Percentiles rank a stretch among this genome's conserved stretches.
These are phyloP conservation scores for Hypomontagnella monticulosa DNA, from an alignment of 495 filamentous ascomycete genomes.

Conservation along the genomic window DNA sequence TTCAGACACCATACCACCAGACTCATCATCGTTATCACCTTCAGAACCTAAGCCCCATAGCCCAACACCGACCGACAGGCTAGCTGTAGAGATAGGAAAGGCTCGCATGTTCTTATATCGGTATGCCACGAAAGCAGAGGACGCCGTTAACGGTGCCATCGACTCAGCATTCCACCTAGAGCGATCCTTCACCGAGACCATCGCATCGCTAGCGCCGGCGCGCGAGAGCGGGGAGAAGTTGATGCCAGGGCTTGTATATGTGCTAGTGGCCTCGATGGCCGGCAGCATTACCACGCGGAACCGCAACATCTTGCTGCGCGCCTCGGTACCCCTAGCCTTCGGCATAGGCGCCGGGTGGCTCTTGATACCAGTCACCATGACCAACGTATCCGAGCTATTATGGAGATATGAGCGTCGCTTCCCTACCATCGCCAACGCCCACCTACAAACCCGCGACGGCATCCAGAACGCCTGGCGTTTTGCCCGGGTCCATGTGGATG, in stretches of 20 bases:
- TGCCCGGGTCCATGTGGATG: slow-evolving; percentile 73
- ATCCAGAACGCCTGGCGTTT: slow-evolving; percentile 75
- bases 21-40: slow-evolving; percentile 33
- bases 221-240: slow-evolving; percentile 83
- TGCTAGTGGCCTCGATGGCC: slow-evolving; percentile 90
- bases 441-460: slow-evolving; percentile 71
- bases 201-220: slow-evolving; percentile 86
- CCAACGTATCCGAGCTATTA: slow-evolving; percentile 81
- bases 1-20: slow-evolving; percentile 40
- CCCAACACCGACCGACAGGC: slow-evolving; percentile 88
- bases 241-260: slow-evolving; percentile 86
- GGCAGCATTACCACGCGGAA: slow-evolving; percentile 88
- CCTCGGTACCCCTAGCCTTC: slow-evolving; percentile 73
- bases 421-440: slow-evolving; percentile 80
- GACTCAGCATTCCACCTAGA: slow-evolving; percentile 80
- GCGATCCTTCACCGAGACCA: slow-evolving; percentile 81
- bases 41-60: slow-evolving; percentile 55
- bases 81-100: slow-evolving; percentile 82
- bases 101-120: slow-evolving; percentile 83
- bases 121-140: slow-evolving; percentile 75
- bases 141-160: slow-evolving; percentile 78
- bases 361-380: slow-evolving; percentile 79
- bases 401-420: slow-evolving; percentile 92
- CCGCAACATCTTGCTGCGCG: slow-evolving; percentile 80
- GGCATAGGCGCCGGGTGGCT: slow-evolving; percentile 78